Percentiles rank a stretch among this genome's conserved stretches.
Conservation (phyloP, 1,284 basidiomycete species). For the Ustilago crameri region DNA sequence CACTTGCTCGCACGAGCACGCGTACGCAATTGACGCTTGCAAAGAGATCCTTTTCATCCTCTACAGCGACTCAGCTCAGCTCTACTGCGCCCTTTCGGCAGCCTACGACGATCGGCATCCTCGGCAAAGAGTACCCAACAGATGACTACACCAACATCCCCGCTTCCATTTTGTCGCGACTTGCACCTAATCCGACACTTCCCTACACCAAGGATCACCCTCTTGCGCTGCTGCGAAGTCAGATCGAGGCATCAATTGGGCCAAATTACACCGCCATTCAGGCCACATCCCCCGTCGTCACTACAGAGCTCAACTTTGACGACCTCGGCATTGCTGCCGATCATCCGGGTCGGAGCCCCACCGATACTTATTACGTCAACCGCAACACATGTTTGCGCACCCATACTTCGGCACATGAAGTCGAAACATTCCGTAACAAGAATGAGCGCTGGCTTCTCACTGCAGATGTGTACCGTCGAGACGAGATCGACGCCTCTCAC, state of each 20-base stretch:
- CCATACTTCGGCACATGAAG: slow-evolving; percentile 97
- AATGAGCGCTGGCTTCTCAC: slow-evolving; percentile 87
- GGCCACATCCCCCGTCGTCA: slow-evolving; percentile 86
- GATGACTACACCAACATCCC: slow-evolving; percentile 89
- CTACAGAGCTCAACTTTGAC: slow-evolving; percentile 93
- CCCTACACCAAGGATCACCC: slow-evolving; percentile 85
- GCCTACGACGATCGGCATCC: slow-evolving; percentile 31
- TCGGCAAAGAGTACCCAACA: slow-evolving; percentile 72
- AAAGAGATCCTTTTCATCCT: slow-evolving; percentile 17
- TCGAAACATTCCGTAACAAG: slow-evolving; percentile 84
- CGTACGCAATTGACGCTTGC: not conserved
- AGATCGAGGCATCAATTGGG: slow-evolving; percentile 86
- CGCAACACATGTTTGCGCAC: slow-evolving; percentile 89
- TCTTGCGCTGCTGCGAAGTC: slow-evolving; percentile 81
- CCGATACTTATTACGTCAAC: slow-evolving; percentile 98
- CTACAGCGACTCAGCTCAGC: not conserved
- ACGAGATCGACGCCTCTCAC: slow-evolving; percentile 97
- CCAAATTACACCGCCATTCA: slow-evolving; percentile 68
- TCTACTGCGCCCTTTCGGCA: not conserved
- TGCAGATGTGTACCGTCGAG: slow-evolving; percentile 97
- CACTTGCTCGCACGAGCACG: not conserved
- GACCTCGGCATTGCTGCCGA: slow-evolving; percentile 91
- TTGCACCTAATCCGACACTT: slow-evolving; percentile 74
- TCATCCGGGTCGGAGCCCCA: slow-evolving; percentile 88
- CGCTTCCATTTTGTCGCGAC: slow-evolving; percentile 81